Evolutionary conservation across 768 basidiomycete species (phyloP).

Genomic region (Leccinum longicurvipes): DNA sequence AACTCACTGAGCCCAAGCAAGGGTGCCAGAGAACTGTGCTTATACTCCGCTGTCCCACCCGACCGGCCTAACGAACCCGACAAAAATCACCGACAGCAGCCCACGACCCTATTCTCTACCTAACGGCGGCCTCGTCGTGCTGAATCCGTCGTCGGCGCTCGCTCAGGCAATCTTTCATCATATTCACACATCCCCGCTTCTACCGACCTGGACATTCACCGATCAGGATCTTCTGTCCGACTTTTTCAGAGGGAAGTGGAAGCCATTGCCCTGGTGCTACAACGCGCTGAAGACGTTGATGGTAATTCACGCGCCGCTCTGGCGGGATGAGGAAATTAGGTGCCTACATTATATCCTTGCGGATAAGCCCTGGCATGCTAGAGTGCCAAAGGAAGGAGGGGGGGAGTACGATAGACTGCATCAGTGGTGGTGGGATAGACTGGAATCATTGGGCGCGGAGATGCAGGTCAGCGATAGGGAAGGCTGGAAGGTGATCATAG

Average conservation of each 20-base stretch:
- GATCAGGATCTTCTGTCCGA: slow-evolving; percentile 91
- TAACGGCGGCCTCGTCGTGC: slow-evolving; percentile 87
- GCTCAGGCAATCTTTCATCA: slow-evolving; percentile 47
- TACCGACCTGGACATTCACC: slow-evolving; percentile 66
- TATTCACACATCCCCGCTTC: slow-evolving; percentile 45
- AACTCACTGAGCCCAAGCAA: slow-evolving; percentile 30
- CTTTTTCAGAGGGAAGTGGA: slow-evolving; percentile 77
- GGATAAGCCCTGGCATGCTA: slow-evolving; percentile 82
- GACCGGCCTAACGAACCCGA: slow-evolving; percentile 45
- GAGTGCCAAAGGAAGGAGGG: slow-evolving; percentile 39
- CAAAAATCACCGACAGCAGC: slow-evolving; percentile 37
- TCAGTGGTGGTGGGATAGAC: slow-evolving; percentile 80
- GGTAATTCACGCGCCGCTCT: slow-evolving; percentile 65
- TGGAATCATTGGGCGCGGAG: slow-evolving; percentile 40
- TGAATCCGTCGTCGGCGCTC: slow-evolving; percentile 65
- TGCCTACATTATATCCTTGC: slow-evolving; percentile 84
- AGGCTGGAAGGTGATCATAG: slow-evolving; percentile 49
- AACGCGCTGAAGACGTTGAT: slow-evolving; percentile 92
- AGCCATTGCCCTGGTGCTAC: slow-evolving; percentile 79
- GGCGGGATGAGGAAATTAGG: slow-evolving; percentile 83
- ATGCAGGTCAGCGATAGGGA: slow-evolving; percentile 43
- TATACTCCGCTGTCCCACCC: slow-evolving; percentile 55
- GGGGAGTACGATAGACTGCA: slow-evolving; percentile 53
- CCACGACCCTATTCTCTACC: slow-evolving; percentile 80
- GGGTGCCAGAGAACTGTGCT: slow-evolving; percentile 92